phyloP scores from a whole-genome alignment of 225 moss, liverwort and hornwort species.

The Takakia lepidozioides region DNA sequence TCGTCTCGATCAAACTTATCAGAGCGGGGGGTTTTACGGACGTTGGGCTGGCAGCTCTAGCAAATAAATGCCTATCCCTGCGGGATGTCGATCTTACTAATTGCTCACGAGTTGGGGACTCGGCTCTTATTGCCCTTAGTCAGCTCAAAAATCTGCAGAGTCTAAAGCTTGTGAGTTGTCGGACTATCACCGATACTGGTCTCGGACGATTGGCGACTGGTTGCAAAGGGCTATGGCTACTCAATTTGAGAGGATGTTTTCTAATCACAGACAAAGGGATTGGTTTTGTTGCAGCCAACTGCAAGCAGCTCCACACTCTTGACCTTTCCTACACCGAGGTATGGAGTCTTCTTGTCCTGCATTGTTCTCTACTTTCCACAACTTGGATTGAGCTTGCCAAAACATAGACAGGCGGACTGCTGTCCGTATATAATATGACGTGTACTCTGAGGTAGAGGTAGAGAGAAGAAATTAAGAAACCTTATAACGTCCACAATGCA shows the following conservation, averaged over 20 bases:
- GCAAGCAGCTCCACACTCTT: conserved; percentile 46
- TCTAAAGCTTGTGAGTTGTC: conserved; percentile 55
- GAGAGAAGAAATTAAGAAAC: too few species aligned
- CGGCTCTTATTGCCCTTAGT: conserved; percentile 31
- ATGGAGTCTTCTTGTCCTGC: too few species aligned
- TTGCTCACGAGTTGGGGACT: conserved; percentile 45
- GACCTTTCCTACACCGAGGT: conserved; percentile 88
- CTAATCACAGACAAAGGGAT: conserved; percentile 59
- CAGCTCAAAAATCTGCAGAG: conserved; percentile 48
- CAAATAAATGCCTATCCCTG: conserved; percentile 24
- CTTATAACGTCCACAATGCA: too few species aligned
- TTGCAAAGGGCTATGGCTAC: conserved; percentile 47
- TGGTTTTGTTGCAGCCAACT: conserved; percentile 35
- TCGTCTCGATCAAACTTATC: conserved; percentile 54
- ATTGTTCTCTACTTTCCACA: too few species aligned
- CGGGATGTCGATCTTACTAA: conserved; percentile 61
- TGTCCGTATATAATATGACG: too few species aligned
- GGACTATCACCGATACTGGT: conserved; percentile 52
- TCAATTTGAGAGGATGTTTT: conserved; percentile 55
- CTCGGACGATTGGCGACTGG: conserved; percentile 32
- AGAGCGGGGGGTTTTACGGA: conserved; percentile 39
- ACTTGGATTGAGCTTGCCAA: too few species aligned
- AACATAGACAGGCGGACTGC: too few species aligned
- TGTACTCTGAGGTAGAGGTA: too few species aligned
- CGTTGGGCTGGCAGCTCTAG: conserved; percentile 34